Evolutionary conservation across 495 filamentous ascomycete genomes (phyloP), one percentile per base, ranked within the genome.

Genomic region (Podospora pseudopauciseta): DNA sequence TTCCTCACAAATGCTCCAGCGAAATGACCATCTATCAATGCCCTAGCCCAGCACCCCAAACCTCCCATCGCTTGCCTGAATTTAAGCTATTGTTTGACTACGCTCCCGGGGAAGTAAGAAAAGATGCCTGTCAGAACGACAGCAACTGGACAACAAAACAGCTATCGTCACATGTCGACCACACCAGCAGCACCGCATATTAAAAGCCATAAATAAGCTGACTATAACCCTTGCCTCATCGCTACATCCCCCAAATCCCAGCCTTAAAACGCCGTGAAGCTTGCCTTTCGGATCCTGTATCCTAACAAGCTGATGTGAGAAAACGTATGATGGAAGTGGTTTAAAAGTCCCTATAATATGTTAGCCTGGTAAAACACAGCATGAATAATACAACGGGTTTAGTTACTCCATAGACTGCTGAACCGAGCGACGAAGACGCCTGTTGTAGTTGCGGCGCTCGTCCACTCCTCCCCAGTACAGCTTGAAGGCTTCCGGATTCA

Each of bases 401-500:
- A 66, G 75, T 70, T 74, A 83, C 82, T 87, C 85, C 76, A 85
- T 80, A 65, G 83, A 86, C 73, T 80, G 77, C 72, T 86, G 83
- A 27, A 86, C 85, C 13, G 85, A 84, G 71, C 84, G 76, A 49
- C 95, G 87, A 56, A 98, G 80, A 72, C 89, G 89, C 65, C 93
- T 85, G 68, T 91, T 91, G 81, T 98, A 99, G 70, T 86, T 78
- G 79, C 90, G 95, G 67, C 91, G 89, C 44, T 94, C 89, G 0
- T 94, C 90, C 5, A 86, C 76, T 0, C 84, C 83, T 4, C 93
- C 94, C 95, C 95, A 99, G 75, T 89, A 97, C 23, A 98, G 79
- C 76, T 88, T 92, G 19, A 91, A 87, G 7, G 94, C 95, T 71
- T 97, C 94, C 2, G 87, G 89, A 71, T 97, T 90, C 30, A 99